phyloP scores from a whole-genome alignment of 768 basidiomycete genomes.

The Termitomyces sp. region DNA sequence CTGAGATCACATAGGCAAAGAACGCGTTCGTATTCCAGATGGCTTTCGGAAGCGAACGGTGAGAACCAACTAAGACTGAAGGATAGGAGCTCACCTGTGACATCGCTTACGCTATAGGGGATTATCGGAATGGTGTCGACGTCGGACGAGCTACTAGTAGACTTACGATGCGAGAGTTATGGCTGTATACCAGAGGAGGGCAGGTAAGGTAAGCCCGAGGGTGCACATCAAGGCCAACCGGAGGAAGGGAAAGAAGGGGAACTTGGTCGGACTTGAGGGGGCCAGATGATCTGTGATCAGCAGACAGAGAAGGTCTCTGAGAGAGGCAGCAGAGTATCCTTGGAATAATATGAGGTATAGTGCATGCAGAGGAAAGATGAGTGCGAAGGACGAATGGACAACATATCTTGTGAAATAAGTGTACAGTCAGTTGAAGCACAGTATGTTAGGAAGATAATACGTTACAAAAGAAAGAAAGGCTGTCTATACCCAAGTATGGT shows the following conservation, averaged over 20 bases:
- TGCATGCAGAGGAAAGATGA: constrained; percentile 84
- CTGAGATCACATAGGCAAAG: constrained; percentile 86
- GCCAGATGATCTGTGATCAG: constrained; percentile 48
- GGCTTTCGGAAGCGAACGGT: constrained; percentile 27
- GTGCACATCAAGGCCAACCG: constrained; percentile 44
- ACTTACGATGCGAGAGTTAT: constrained; percentile 72
- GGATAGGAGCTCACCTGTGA: constrained; percentile 51
- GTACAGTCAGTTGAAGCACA: neutral
- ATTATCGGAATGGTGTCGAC: constrained; percentile 7
- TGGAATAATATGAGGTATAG: constrained; percentile 55
- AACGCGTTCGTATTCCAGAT: constrained; percentile 91
- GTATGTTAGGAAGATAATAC: neutral
- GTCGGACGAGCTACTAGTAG: neutral
- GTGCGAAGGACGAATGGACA: constrained; percentile 76
- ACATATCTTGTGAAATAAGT: constrained; percentile 56
- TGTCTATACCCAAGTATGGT: constrained; percentile 74
- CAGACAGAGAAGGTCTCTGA: constrained; percentile 49
- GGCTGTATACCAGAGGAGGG: constrained; percentile 73
- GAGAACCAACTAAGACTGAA: constrained; percentile 14
- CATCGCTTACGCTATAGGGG: constrained; percentile 64
- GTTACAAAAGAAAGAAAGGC: constrained; percentile 87
- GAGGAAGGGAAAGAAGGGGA: constrained; percentile 36
- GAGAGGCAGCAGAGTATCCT: constrained; percentile 41
- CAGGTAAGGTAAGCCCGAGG: constrained; percentile 58
- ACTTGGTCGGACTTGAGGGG: constrained; percentile 30